Conservation (phyloP, 148 eudicot species). For the Gaultheria prostrata region DNA sequence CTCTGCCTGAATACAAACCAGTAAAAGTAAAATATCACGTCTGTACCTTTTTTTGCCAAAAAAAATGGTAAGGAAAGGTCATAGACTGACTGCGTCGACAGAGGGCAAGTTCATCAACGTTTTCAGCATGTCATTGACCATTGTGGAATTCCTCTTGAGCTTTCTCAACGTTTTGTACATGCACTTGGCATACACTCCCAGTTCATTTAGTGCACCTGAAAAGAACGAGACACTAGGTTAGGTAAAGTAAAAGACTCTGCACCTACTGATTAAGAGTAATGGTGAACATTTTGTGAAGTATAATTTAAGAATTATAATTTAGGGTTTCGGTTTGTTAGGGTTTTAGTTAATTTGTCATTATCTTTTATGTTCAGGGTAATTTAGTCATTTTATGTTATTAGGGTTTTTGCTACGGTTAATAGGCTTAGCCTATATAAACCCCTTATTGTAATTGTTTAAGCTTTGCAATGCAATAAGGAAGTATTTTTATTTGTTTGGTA, state of each 20-base stretch:
- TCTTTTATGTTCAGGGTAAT: too few species aligned
- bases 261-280: not conserved
- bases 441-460: too few species aligned
- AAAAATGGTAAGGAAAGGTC: not conserved
- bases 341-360: too few species aligned
- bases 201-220: conserved; percentile 42
- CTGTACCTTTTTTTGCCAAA: not conserved
- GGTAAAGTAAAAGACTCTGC: not conserved
- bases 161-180: conserved; percentile 41
- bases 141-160: conserved; percentile 34
- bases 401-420: too few species aligned
- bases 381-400: too few species aligned
- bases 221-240: not conserved
- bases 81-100: conserved; percentile 40
- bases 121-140: conserved; percentile 41
- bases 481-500: too few species aligned
- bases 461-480: too few species aligned
- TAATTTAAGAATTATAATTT: too few species aligned
- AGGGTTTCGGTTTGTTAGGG: too few species aligned
- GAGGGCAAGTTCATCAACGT: conserved; percentile 49
- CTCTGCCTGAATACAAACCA: conserved; percentile 32
- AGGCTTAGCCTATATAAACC: too few species aligned
- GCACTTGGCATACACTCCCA: conserved; percentile 42
- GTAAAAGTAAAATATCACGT: not conserved
- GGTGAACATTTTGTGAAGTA: too few species aligned